Percentiles rank a stretch among this genome's conserved stretches.
phyloP scores from a whole-genome alignment of 2,329 filamentous ascomycete genomes.

The Alternaria infectoria region DNA sequence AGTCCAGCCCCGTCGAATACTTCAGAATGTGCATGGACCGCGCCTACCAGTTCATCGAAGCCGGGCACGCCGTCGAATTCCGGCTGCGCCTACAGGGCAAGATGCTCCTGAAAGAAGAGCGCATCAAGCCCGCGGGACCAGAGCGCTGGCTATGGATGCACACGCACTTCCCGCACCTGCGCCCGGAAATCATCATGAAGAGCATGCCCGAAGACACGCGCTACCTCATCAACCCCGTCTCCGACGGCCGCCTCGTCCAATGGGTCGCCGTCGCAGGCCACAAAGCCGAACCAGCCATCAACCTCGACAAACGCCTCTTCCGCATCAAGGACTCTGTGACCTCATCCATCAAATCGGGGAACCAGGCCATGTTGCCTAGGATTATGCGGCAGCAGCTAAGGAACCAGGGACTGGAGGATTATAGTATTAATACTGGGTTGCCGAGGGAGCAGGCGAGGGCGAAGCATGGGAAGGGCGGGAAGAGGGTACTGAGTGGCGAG shows the following conservation, averaged over 20 bases:
- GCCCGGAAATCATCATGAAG: slow-evolving; percentile 40
- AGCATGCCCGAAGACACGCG: slow-evolving; percentile 33
- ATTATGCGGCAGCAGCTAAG: slow-evolving; percentile 6
- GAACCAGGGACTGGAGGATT: not conserved
- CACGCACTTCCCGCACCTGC: slow-evolving; percentile 36
- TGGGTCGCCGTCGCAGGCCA: slow-evolving; percentile 27
- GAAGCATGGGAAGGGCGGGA: not conserved
- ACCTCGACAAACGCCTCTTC: slow-evolving; percentile 19
- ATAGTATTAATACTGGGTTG: slow-evolving; percentile 11
- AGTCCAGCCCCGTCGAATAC: slow-evolving; percentile 17
- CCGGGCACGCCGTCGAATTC: slow-evolving; percentile 32
- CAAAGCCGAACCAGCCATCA: not conserved
- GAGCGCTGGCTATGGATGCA: slow-evolving; percentile 30
- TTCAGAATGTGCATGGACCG: slow-evolving; percentile 22
- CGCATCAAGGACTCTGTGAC: slow-evolving; percentile 21
- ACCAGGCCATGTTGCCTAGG: slow-evolving; percentile 17
- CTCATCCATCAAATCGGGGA: slow-evolving; percentile 10
- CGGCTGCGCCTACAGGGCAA: slow-evolving; percentile 13
- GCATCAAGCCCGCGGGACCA: not conserved
- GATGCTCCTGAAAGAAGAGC: slow-evolving; percentile 5
- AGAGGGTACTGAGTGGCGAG: not conserved
- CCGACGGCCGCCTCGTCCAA: slow-evolving; percentile 28
- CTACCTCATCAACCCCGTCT: slow-evolving; percentile 28
- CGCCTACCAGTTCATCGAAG: slow-evolving; percentile 31
- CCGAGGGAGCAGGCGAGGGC: slow-evolving; percentile 1